Conservation (phyloP, 495 filamentous ascomycete genomes). For the Oidiodendron maius region DNA sequence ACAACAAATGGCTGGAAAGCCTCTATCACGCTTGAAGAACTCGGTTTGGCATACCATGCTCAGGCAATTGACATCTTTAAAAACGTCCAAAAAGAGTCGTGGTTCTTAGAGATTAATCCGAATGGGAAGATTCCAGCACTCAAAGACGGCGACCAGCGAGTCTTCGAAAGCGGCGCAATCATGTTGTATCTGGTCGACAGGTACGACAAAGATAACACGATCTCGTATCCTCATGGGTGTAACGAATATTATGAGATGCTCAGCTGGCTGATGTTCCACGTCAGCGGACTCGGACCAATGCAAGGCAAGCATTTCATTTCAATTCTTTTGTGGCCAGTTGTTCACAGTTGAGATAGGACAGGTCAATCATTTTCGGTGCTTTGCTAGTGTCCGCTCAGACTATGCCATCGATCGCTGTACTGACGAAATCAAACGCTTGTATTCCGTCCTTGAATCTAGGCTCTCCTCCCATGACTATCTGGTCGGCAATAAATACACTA, state of each 20-base stretch:
- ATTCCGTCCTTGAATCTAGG: slow-evolving; percentile 72
- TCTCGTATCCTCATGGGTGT: slow-evolving; percentile 72
- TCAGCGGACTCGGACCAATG: slow-evolving; percentile 85
- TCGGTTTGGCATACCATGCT: slow-evolving; percentile 63
- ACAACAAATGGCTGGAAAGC: slow-evolving; percentile 78
- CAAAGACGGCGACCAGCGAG: slow-evolving; percentile 65
- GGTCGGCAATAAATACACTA: slow-evolving; percentile 72
- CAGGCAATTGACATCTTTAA: slow-evolving; percentile 64
- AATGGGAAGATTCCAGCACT: slow-evolving; percentile 91
- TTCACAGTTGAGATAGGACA: no score
- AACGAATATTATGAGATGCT: slow-evolving; percentile 73
- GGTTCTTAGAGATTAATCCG: slow-evolving; percentile 90
- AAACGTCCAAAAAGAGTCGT: slow-evolving; percentile 69
- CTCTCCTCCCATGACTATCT: slow-evolving; percentile 65
- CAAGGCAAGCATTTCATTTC: no score
- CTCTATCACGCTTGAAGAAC: slow-evolving; percentile 82
- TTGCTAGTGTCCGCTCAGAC: slow-evolving; percentile 79
- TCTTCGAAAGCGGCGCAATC: slow-evolving; percentile 84
- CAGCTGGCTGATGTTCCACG: slow-evolving; percentile 66
- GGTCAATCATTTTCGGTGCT: slow-evolving; percentile 83
- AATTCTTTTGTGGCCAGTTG: no score
- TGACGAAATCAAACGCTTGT: slow-evolving; percentile 76
- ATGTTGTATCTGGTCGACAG: slow-evolving; percentile 77
- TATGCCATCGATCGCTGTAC: slow-evolving; percentile 81
- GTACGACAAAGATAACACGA: slow-evolving; percentile 80